Evolutionary conservation across 441 rosid species (phyloP).

Genomic region (Kokia cookei): DNA sequence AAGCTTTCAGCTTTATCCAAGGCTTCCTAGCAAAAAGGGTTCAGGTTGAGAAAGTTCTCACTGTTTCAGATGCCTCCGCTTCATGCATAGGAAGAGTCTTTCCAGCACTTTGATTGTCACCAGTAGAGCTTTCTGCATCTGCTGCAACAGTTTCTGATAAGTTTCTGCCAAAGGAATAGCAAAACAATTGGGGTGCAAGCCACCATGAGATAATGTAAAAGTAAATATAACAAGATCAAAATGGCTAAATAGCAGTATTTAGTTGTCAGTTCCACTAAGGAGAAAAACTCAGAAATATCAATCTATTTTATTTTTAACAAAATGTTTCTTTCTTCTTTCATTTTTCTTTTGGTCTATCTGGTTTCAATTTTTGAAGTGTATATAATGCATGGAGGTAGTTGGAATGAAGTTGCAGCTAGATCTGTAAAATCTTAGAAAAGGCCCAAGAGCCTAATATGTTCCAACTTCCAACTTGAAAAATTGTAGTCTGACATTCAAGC

Average conservation of each 20-base stretch:
- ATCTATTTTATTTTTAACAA: neutral
- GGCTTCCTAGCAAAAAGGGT: constrained; percentile 1
- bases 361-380: neutral
- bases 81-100: constrained; percentile 42
- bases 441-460: neutral
- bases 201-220: neutral
- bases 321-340: neutral
- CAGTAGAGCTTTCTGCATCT: constrained; percentile 44
- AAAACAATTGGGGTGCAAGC: neutral
- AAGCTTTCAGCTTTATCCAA: neutral
- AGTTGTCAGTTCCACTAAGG: neutral
- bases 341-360: neutral
- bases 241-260: neutral
- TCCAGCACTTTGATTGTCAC: constrained; percentile 46
- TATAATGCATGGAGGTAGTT: neutral
- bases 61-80: constrained; percentile 43
- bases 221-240: neutral
- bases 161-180: constrained; percentile 39
- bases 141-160: constrained; percentile 45
- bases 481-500: neutral
- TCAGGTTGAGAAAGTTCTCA: constrained; percentile 27
- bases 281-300: neutral
- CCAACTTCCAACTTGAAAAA: neutral
- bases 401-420: neutral
- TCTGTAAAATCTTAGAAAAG: neutral